Evolutionary conservation across 2,329 filamentous ascomycete species (phyloP).

Genomic region (Fonsecaea erecta): DNA sequence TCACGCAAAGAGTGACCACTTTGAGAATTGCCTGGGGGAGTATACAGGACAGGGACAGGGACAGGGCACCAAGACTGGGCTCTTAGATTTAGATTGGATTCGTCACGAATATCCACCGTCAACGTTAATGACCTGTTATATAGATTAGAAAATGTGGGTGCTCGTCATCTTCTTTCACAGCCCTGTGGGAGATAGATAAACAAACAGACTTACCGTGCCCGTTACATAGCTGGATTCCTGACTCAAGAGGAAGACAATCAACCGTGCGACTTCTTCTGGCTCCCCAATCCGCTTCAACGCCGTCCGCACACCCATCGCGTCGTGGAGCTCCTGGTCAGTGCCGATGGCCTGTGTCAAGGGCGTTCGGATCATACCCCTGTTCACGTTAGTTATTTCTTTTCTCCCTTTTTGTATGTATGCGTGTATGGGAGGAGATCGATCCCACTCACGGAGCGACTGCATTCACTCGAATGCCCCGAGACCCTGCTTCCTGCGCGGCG

Average conservation of each 20-base stretch:
- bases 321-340: not conserved
- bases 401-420: too few relatives aligned
- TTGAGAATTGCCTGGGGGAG: too few relatives aligned
- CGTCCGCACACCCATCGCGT: not conserved
- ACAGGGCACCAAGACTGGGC: too few relatives aligned
- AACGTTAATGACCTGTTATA: conserved; percentile 1
- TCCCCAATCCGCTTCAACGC: conserved; percentile 5
- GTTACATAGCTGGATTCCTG: conserved; percentile 2
- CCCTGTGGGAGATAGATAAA: too few relatives aligned
- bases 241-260: conserved; percentile 14
- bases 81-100: too few relatives aligned
- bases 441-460: conserved; percentile 12
- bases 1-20: too few relatives aligned
- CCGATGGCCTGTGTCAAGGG: not conserved
- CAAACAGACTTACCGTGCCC: not conserved
- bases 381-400: not conserved
- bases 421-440: not conserved
- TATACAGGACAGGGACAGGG: too few relatives aligned
- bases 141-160: not conserved
- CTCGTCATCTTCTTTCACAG: not conserved
- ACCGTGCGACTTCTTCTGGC: conserved; percentile 7
- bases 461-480: conserved; percentile 44
- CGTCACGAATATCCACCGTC: not conserved
- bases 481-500: conserved; percentile 42
- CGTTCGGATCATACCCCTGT: conserved; percentile 10